Percentiles rank a stretch among this genome's conserved stretches.
Evolutionary conservation across 2,329 filamentous ascomycete species (phyloP).

Genomic region (Penicillium oxalicum): DNA sequence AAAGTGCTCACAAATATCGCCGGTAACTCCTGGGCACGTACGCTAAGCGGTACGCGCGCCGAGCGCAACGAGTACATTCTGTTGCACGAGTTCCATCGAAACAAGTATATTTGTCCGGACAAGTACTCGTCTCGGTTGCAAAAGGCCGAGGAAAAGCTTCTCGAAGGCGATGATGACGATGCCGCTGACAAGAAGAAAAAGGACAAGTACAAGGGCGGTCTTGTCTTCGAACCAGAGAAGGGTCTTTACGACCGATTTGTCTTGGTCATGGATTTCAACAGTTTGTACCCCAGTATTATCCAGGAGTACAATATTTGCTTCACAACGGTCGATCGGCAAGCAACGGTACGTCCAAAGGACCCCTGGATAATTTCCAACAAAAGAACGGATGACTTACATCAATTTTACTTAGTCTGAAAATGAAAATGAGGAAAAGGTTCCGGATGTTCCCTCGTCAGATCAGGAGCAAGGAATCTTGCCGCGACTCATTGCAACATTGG

Average conservation of each 20-base stretch:
- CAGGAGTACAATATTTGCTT: constrained; percentile 99
- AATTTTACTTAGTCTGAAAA: constrained; percentile 40
- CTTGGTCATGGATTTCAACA: constrained; percentile 99
- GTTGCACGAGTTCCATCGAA: constrained; percentile 90
- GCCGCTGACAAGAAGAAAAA: constrained; percentile 81
- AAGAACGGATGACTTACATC: neutral
- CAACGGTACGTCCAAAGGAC: constrained; percentile 51
- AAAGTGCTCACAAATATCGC: constrained; percentile 95
- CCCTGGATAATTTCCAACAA: too few species aligned
- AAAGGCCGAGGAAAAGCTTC: constrained; percentile 64
- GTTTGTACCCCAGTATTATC: constrained; percentile 95
- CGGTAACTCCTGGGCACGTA: constrained; percentile 96
- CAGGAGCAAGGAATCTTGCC: constrained; percentile 82
- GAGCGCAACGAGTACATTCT: constrained; percentile 99
- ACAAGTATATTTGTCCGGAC: constrained; percentile 97
- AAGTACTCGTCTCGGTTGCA: constrained; percentile 77
- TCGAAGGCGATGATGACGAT: constrained; percentile 60
- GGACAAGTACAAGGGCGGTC: constrained; percentile 97
- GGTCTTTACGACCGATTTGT: constrained; percentile 98
- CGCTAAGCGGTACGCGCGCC: constrained; percentile 87
- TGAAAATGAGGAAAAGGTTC: constrained; percentile 80
- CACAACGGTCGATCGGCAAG: constrained; percentile 80
- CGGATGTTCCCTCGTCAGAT: constrained; percentile 68
- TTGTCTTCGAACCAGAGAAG: constrained; percentile 96
- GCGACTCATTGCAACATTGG: constrained; percentile 83